These are phyloP conservation scores for Clavariopsis aquatica DNA, from an alignment of 495 filamentous ascomycete genomes.

Conservation along the genomic window DNA sequence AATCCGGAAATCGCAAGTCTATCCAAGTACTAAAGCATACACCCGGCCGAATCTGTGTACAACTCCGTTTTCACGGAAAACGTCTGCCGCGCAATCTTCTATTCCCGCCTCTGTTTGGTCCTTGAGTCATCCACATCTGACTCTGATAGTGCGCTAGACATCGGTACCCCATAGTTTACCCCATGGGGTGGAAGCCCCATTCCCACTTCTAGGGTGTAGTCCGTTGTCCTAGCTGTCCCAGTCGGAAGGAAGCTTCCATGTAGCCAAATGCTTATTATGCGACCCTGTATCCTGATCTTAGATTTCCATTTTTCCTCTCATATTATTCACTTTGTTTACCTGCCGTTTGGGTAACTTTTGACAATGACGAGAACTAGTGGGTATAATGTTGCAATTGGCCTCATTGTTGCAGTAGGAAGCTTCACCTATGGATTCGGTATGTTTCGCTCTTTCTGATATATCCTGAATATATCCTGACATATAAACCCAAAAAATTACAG, in stretches of 20 bases:
- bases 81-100: constrained; percentile 1
- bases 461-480: not conserved
- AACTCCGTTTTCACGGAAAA: constrained; percentile 11
- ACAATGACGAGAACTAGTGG: constrained; percentile 31
- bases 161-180: constrained; percentile 1
- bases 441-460: constrained; percentile 7
- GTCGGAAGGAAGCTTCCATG: not conserved
- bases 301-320: not conserved
- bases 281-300: not conserved
- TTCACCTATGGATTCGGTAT: constrained; percentile 39
- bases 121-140: not conserved
- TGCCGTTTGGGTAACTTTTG: no score
- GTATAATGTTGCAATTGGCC: constrained; percentile 37
- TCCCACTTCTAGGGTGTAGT: not conserved
- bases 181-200: not conserved
- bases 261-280: not conserved
- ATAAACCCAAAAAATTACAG: not conserved
- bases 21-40: not conserved
- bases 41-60: not conserved
- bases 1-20: not conserved
- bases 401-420: constrained; percentile 38
- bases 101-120: not conserved
- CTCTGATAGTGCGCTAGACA: not conserved
- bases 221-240: not conserved
- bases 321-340: not conserved